A percentile compares a stretch with the other conserved stretches of the same genome.
phyloP scores from a whole-genome alignment of 495 filamentous ascomycete species.

The Halenospora varia region DNA sequence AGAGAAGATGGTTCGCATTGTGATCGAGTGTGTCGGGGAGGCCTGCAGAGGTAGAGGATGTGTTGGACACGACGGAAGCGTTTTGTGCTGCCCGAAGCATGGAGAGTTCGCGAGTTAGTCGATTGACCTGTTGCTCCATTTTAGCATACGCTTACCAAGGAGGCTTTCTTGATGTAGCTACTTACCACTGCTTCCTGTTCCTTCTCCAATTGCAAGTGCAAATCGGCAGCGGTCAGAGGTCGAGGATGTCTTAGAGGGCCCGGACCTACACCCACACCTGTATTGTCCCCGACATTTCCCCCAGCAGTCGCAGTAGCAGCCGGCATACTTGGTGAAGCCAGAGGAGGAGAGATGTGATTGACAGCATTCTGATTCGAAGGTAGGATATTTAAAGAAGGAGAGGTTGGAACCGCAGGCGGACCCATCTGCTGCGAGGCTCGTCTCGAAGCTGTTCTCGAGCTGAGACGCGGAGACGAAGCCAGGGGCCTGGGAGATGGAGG shows the following conservation, averaged over 20 bases:
- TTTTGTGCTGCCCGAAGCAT: conserved; percentile 75
- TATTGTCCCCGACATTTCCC: conserved; percentile 41
- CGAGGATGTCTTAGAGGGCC: conserved; percentile 76
- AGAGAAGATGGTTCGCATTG: conserved; percentile 44
- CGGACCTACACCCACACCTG: conserved; percentile 55
- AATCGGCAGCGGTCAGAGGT: conserved; percentile 79
- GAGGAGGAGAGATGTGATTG: conserved; percentile 33
- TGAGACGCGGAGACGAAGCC: conserved; percentile 19
- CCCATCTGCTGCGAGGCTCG: conserved; percentile 17
- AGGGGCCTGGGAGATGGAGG: conserved; percentile 32
- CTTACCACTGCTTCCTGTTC: conserved; percentile 91
- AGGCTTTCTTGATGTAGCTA: conserved; percentile 5
- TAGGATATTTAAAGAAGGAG: conserved; percentile 34
- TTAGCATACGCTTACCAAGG: conserved; percentile 3
- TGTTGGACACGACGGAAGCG: conserved; percentile 74
- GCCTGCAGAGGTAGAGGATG: conserved; percentile 64
- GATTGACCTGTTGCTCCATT: conserved; percentile 65
- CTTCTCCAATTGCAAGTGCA: conserved; percentile 83
- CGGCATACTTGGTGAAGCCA: conserved; percentile 17
- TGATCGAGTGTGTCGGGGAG: conserved; percentile 49
- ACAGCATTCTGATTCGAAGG: conserved; percentile 50
- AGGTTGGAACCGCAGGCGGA: conserved; percentile 12
- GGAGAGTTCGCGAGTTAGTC: conserved; percentile 80
- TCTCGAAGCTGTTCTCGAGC: conserved; percentile 19
- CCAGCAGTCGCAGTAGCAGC: conserved; percentile 1